Conservation (phyloP, 192 early-diverging fungal species). For the Coemansia sp. region DNA sequence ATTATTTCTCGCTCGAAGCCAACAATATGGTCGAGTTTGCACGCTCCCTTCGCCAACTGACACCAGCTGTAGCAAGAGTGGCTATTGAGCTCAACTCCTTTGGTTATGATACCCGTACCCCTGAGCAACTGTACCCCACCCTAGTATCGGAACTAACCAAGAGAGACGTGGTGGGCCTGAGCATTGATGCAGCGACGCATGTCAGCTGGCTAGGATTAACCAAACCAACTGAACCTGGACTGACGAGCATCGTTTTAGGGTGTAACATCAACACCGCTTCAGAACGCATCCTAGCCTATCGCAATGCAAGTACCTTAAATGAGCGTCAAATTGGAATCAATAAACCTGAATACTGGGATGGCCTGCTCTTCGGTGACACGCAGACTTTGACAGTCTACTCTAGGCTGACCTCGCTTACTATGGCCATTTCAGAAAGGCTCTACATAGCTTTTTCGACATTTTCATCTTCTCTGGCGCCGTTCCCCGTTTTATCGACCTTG, state of each 20-base stretch:
- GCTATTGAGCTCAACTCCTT: not conserved
- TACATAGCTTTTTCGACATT: not conserved
- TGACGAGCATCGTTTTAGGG: not conserved
- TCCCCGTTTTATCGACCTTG: not conserved
- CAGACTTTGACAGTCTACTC: not conserved
- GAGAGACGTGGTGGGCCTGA: no score
- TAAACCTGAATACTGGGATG: not conserved
- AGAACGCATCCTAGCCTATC: not conserved
- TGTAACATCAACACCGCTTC: not conserved
- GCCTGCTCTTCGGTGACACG: not conserved
- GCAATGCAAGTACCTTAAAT: not conserved
- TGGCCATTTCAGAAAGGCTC: not conserved
- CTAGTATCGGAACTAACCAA: not conserved
- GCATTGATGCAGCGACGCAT: no score
- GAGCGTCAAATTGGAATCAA: not conserved
- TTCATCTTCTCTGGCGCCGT: not conserved
- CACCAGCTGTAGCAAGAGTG: not conserved
- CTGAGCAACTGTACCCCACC: not conserved
- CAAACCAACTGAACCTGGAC: not conserved
- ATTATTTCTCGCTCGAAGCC: not conserved
- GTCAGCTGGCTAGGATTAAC: no score
- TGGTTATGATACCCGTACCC: no score
- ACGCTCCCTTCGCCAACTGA: not conserved
- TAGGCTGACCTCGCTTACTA: not conserved
- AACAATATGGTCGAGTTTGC: not conserved